Conservation (phyloP, 768 basidiomycete genomes). For the Rubroboletus pulcherrimus region DNA sequence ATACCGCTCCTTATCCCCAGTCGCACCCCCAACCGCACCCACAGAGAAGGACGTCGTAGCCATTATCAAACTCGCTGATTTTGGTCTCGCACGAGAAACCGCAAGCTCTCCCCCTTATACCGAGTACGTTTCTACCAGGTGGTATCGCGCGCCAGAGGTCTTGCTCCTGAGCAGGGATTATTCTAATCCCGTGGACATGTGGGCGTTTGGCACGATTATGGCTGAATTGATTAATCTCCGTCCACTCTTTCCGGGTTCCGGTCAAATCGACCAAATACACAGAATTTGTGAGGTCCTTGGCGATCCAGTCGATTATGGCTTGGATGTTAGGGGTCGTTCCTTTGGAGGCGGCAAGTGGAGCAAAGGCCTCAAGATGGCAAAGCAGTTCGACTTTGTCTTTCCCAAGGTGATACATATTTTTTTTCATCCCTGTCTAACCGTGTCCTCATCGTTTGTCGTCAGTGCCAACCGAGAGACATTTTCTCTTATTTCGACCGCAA, state of each 20-base stretch:
- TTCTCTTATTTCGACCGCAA: conserved; percentile 72
- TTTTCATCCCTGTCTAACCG: background rate
- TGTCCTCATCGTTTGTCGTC: conserved; percentile 10
- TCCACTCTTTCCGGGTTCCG: conserved; percentile 91
- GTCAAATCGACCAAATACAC: conserved; percentile 89
- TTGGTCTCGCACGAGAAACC: conserved; percentile 92
- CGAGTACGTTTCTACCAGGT: conserved; percentile 98
- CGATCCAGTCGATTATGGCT: conserved; percentile 83
- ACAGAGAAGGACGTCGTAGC: conserved; percentile 92
- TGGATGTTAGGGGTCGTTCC: conserved; percentile 61
- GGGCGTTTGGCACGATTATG: conserved; percentile 98
- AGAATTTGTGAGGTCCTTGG: conserved; percentile 92
- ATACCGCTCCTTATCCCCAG: conserved; percentile 78
- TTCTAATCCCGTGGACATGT: conserved; percentile 97
- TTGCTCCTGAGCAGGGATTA: conserved; percentile 89
- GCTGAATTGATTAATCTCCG: conserved; percentile 93
- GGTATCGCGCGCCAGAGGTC: conserved; percentile 99
- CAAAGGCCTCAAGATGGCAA: conserved; percentile 83
- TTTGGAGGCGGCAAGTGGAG: conserved; percentile 89
- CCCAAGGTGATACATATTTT: conserved; percentile 58
- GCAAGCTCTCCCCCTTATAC: conserved; percentile 90
- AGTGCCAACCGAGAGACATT: conserved; percentile 67
- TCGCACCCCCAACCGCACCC: conserved; percentile 57
- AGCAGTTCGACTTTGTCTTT: conserved; percentile 81
- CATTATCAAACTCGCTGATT: conserved; percentile 97